Base-by-base conservation (phyloP, 169 alveolate genomes). In the Besnoitia besnoiti region DNA sequence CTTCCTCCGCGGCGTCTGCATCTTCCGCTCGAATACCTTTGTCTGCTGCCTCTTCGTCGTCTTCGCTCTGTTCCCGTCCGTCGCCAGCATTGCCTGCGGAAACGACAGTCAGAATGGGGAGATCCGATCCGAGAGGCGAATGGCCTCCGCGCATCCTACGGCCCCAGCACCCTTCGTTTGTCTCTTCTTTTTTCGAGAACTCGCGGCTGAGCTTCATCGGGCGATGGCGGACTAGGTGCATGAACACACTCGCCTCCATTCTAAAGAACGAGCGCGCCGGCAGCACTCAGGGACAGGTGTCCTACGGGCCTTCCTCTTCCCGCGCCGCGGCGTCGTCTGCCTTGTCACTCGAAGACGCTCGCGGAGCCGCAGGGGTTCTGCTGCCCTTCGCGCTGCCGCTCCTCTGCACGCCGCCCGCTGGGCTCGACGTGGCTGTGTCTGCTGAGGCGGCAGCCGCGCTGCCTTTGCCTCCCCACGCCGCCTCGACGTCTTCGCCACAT, bases 161-260 rank as follows among this genome's bases (percentile, higher is more conserved):
- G 3, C 80, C 44, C 12, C 80, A 33, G 80, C 87, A 73, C 47
- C 87, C 87, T 10, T 49, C 75, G 33, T 91, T 91, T 61, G 94
- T 91, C 8, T 35, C 87, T 8, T 67, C 91, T 16, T 91, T 91
- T 21, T 91, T 85, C 49, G 89, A 82, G n/a, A 24, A 84, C 21
- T 80, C 91, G 42, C 94, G 94, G 4, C 91, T 91, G 42, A 91
- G 82, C 62, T 91, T 85, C 67, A 91, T 91, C 37, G 94, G 94
- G 14, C 46, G 73, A 19, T 91, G 94, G 94, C 73, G 76, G 46
- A 82, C 16, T 75, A 85, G 90, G 46, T 88, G 92, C 67, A 80
- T 80, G 21, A 40, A 79, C 44, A 88, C 76, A 55, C 85, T 88
- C 24, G 37, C 92, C 16, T 47, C 85, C 39, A 79, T 88, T 50